Evolutionary conservation across 345 rosid genomes (phyloP).

Genomic region (Sonneratia caseolaris): DNA sequence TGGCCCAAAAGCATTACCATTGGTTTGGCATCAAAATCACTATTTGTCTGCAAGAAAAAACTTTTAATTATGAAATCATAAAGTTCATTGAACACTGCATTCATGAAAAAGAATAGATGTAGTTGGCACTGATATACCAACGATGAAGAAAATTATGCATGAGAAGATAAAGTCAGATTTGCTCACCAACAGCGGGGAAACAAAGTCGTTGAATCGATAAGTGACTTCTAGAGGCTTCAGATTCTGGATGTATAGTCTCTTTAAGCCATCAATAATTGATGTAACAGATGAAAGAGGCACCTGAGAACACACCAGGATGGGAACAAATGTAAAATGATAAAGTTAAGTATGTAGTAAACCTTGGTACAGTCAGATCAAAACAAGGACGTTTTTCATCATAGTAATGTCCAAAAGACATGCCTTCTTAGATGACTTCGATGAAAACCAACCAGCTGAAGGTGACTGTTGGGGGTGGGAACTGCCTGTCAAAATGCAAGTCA

Average conservation of each 20-base stretch:
- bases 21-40: conserved; percentile 95
- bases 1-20: conserved; percentile 99
- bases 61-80: neutral
- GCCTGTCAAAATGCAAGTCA: conserved; percentile 32
- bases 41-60: conserved; percentile 48
- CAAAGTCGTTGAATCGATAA: conserved; percentile 87
- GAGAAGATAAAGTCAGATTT: conserved; percentile 4
- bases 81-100: neutral
- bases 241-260: conserved; percentile 79
- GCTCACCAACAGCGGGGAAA: conserved; percentile 76
- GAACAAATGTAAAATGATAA: neutral
- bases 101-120: neutral
- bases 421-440: conserved; percentile 78
- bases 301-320: conserved; percentile 23
- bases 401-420: conserved; percentile 20
- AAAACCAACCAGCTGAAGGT: conserved; percentile 65
- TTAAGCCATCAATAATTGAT: conserved; percentile 84
- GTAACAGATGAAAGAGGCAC: conserved; percentile 74
- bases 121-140: neutral
- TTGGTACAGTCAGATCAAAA: neutral
- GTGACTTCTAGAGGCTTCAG: conserved; percentile 85
- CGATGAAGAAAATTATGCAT: neutral
- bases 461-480: conserved; percentile 33
- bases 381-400: neutral
- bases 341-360: neutral